These are phyloP conservation scores for Durio zibethinus DNA, from an alignment of 345 rosid species.

Conservation along the genomic window DNA sequence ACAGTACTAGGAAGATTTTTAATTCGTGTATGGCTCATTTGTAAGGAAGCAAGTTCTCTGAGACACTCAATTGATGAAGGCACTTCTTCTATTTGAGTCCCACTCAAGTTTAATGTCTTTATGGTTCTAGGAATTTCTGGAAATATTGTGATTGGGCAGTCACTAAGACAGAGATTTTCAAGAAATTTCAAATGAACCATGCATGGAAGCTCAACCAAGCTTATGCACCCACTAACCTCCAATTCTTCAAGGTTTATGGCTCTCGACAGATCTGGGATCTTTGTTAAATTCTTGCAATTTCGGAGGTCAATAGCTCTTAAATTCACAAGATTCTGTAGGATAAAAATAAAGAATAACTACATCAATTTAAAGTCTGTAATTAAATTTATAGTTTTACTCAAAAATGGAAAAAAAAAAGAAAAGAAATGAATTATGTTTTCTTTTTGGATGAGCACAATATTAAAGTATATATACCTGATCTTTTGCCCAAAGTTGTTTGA, in stretches of 20 bases:
- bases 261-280: slow-evolving; percentile 25
- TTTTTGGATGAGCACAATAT: not conserved
- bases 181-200: not conserved
- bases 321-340: slow-evolving; percentile 24
- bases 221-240: slow-evolving; percentile 22
- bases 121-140: not conserved
- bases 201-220: slow-evolving; percentile 21
- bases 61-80: not conserved
- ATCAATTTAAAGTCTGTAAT: not conserved
- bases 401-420: not conserved
- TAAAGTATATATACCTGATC: slow-evolving; percentile 17
- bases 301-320: slow-evolving; percentile 29
- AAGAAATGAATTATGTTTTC: too few species aligned
- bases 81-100: not conserved
- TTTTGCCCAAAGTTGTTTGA: slow-evolving; percentile 27
- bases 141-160: not conserved
- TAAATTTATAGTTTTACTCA: not conserved
- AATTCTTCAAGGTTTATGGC: slow-evolving; percentile 29
- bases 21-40: not conserved
- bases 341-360: not conserved
- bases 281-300: slow-evolving; percentile 12
- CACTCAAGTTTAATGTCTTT: not conserved
- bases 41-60: not conserved
- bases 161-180: not conserved
- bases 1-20: not conserved